Evolutionary conservation across 257 asterid genomes (phyloP).

Genomic region (Solanum okadae): DNA sequence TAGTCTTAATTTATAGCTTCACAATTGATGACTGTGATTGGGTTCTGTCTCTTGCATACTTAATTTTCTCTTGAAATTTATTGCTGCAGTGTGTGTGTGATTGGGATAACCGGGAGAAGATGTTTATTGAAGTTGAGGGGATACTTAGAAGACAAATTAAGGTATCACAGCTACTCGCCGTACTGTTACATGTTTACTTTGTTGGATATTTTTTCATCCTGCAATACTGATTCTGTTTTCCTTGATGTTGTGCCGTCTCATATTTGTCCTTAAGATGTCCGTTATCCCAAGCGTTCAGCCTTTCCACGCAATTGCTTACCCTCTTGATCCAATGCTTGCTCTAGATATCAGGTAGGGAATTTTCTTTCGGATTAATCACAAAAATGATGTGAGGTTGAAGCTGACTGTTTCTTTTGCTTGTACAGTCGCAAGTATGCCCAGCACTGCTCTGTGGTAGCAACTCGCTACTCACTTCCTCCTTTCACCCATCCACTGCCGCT

Average conservation of each 20-base stretch:
- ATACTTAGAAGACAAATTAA: slow-evolving; percentile 89
- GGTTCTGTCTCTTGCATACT: neutral
- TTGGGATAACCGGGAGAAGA: slow-evolving; percentile 93
- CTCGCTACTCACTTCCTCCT: slow-evolving; percentile 84
- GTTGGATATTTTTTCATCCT: neutral
- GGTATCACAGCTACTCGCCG: slow-evolving; percentile 28
- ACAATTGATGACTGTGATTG: neutral
- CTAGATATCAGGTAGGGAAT: slow-evolving; percentile 73
- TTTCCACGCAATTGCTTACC: slow-evolving; percentile 98
- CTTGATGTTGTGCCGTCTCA: neutral
- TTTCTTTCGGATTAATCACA: neutral
- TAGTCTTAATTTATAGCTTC: neutral
- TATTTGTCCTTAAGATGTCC: slow-evolving; percentile 43
- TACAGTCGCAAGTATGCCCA: slow-evolving; percentile 90
- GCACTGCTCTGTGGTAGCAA: slow-evolving; percentile 87
- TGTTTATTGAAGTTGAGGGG: slow-evolving; percentile 89
- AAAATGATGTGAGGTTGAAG: neutral
- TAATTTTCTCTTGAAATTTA: neutral
- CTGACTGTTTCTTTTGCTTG: neutral
- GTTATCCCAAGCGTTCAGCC: slow-evolving; percentile 99
- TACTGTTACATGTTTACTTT: neutral
- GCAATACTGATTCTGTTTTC: neutral
- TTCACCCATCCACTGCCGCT: slow-evolving; percentile 76
- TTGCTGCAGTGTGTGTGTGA: slow-evolving; percentile 81
- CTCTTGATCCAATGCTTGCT: slow-evolving; percentile 93